Conservation (phyloP, 305 asterid species). For the Solanum hybrid region DNA sequence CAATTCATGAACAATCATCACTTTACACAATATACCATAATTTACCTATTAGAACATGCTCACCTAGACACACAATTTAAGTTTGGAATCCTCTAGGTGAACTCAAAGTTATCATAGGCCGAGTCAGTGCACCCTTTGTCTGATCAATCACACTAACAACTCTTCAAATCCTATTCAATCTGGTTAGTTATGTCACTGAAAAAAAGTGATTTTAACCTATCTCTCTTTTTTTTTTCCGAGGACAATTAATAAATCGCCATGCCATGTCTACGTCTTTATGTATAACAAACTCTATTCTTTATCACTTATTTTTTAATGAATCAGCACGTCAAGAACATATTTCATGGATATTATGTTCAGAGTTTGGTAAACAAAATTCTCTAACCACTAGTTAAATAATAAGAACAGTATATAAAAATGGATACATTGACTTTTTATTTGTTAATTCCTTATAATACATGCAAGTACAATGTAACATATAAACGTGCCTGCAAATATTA, state of each 20-base stretch:
- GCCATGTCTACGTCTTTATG: background rate
- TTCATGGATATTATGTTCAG: background rate
- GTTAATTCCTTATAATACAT: background rate
- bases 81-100: rapidly evolving
- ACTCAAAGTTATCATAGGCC: background rate
- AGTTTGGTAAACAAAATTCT: background rate
- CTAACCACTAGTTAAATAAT: background rate
- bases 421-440: background rate
- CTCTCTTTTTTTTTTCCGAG: background rate
- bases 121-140: rapidly evolving
- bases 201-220: rapidly evolving
- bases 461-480: background rate
- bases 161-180: background rate
- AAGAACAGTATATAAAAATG: background rate
- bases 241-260: background rate
- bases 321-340: background rate
- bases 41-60: no score
- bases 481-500: background rate
- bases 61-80: background rate
- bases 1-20: background rate
- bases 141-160: background rate
- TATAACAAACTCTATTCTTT: background rate
- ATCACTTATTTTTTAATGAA: background rate
- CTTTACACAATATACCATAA: background rate
- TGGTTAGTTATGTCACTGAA: background rate